Evolutionary conservation across 371 early-diverging fungal species (phyloP), one percentile per base, ranked within the genome.

Genomic region (Apophysomyces elegans): DNA sequence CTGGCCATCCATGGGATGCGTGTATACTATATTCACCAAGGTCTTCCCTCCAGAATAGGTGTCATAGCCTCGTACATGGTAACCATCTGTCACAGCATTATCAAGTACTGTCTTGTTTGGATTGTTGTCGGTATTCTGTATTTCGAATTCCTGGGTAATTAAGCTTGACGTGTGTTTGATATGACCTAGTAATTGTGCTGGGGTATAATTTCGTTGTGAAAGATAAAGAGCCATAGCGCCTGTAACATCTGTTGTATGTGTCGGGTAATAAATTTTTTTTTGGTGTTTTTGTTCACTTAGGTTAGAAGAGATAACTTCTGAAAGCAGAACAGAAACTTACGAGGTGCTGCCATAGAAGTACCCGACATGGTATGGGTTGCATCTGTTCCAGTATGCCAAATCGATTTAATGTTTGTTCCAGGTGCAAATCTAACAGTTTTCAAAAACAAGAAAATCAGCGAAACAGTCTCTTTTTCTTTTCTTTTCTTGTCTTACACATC

Each of bases 301-400:
- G 3, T 26, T 26, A 26, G 32, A 26, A 26, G 2, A 26, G 26
- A 26, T 0, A 26, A 1, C 32, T 26, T 26, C 32, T 26, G 32
- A 3, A 26, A 26, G 32, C 32, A 26, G 32, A 26, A 26, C 32
- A 26, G 32, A 26, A 43, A 68, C 75, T 63, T 80, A 77, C 93
- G 91, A 13, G 93, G 93, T 58, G 88, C 76, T 32, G 93, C 90
- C 91, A 93, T 91, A 0, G 90, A 90, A 32, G 93, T 93, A 18
- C 93, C 93, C 43, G 87, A 80, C 13, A 84, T 73, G 8, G 71
- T 83, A 37, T 75, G 75, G 14, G 73, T 75, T 32, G 69, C 76
- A 44, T 45, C 66, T 37, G 46, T 64, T 11, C 69, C 62, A 38
- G 66, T 72, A 36, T 66, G 72, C 86, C 86, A 86, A 57, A 81